Base-by-base conservation (phyloP, 495 filamentous ascomycete genomes). In the Usnea hakonensis region DNA sequence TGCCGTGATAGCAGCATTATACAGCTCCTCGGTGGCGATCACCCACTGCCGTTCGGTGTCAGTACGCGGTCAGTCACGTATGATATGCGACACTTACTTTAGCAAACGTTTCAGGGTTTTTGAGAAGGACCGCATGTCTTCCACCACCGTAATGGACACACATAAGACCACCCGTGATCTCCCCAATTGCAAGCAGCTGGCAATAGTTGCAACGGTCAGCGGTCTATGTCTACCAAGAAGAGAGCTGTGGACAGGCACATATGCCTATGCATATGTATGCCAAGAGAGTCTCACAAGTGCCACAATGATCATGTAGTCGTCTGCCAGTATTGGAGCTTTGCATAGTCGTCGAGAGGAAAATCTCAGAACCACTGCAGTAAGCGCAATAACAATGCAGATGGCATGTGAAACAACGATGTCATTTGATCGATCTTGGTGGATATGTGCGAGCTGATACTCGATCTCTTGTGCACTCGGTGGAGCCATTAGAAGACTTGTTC, bases 361-460 rank as follows among this genome's bases (percentile, higher is more conserved):
- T 5, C 78, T 72, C 36, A 79, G 60, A 11, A 71, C 62, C 7
- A 78, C 75, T 11, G 72, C 71, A 11, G 76, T 57, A 9, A 72
- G 57, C 28, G 75, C 72, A 16, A 80, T 61, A 33, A 64, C 65
- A 17, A 79, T 69, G 58, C 78, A 72, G 40, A 73, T 70, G 36
- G 72, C 65, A 44, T 76, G 65, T 62, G 73, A 75, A 59, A 63
- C 68, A 41, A 76, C 73, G 66, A 78, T 78, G 56, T 74, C 68
- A 53, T 60, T 54, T 23, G 72, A 72, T 65, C 72, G 68, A 21
- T 66, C 50, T 21, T 69, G 58, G 26, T 44, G 16, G 17, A 60
- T 53, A 54, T 67, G 64, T 13, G 36, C 28, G 1, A 26, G 35
- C 40, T 64, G 57, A 16, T 50, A 65, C 19, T 36, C 23, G 17